Conservation (phyloP, 495 filamentous ascomycete genomes). For the Clavariopsis aquatica region DNA sequence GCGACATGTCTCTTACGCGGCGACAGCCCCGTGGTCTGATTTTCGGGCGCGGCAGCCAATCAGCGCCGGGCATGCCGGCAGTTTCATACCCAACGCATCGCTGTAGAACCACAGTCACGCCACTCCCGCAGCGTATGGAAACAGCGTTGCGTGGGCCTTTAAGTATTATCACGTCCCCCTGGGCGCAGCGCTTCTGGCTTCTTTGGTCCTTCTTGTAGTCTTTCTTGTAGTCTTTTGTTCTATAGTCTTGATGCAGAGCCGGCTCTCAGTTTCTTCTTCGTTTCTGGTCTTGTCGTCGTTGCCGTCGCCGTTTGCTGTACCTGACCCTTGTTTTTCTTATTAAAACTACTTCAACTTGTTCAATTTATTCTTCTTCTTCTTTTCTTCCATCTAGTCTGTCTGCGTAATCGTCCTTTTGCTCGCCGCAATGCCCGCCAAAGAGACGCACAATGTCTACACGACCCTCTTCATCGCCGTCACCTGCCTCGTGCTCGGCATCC, state of each 20-base stretch:
- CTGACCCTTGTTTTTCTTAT: background rate
- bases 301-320: no score
- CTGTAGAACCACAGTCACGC: background rate
- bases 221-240: no score
- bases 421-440: background rate
- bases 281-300: background rate
- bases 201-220: background rate
- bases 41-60: constrained; percentile 3
- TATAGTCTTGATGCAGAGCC: background rate
- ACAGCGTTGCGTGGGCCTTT: background rate
- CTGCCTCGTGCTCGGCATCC: constrained; percentile 8
- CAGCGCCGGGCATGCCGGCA: background rate
- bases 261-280: constrained; percentile 10
- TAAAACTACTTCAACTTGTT: background rate
- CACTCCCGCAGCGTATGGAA: no score
- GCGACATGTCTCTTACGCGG: background rate
- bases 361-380: background rate
- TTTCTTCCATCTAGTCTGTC: background rate
- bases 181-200: no score
- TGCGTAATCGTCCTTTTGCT: no score
- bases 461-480: background rate
- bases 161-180: background rate
- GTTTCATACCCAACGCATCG: background rate
- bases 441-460: background rate
- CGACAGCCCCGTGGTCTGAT: constrained; percentile 8